A percentile compares a stretch with the other conserved stretches of the same genome.
Evolutionary conservation across 108 stramenopile genomes (phyloP).

Genomic region (Cyclotella cryptica): DNA sequence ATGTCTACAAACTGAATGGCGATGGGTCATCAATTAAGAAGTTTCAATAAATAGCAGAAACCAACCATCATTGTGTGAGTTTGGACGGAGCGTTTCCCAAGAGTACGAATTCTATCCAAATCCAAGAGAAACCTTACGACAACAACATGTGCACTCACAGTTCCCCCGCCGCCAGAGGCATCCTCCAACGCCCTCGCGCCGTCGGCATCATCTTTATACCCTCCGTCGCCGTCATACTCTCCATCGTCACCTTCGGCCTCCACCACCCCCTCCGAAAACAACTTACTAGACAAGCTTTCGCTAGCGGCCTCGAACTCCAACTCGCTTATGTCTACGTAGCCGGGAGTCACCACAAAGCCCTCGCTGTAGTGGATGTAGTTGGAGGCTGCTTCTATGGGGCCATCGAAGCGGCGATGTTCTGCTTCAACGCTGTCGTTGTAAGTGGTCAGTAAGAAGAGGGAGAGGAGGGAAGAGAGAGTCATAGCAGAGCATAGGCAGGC

Average conservation of each 20-base stretch:
- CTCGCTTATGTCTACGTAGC: slow-evolving; percentile 74
- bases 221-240: slow-evolving; percentile 41
- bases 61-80: not conserved
- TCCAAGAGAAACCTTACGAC: not conserved
- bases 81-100: not conserved
- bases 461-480: no score
- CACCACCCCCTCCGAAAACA: slow-evolving; percentile 12
- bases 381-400: slow-evolving; percentile 46
- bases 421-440: not conserved
- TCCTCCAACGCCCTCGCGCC: slow-evolving; percentile 27
- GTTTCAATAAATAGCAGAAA: not conserved
- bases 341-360: slow-evolving; percentile 80
- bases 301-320: slow-evolving; percentile 49
- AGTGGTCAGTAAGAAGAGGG: no score
- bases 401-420: slow-evolving; percentile 55
- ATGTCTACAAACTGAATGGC: slow-evolving; percentile 49
- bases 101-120: not conserved
- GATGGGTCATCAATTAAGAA: slow-evolving; percentile 44
- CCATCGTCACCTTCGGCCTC: slow-evolving; percentile 19
- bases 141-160: slow-evolving; percentile 4
- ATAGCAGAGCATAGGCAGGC: no score
- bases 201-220: slow-evolving; percentile 20
- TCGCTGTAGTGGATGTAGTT: slow-evolving; percentile 76
- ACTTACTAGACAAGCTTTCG: slow-evolving; percentile 5
- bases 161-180: slow-evolving; percentile 18